Percentiles rank a stretch among this genome's conserved stretches.
phyloP scores from a whole-genome alignment of 495 filamentous ascomycete species.

The Letharia lupina region DNA sequence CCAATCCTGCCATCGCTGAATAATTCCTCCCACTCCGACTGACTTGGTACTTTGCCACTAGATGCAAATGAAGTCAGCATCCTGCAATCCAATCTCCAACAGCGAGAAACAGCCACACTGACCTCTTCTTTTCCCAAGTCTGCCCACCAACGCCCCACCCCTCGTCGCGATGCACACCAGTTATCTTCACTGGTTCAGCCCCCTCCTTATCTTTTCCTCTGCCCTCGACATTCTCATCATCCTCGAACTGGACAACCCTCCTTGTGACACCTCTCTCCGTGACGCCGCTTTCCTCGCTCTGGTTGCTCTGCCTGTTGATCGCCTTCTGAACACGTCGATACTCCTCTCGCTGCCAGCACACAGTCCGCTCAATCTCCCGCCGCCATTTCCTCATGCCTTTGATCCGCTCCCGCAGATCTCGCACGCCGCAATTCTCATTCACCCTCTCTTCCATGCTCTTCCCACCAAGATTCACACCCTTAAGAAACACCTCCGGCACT shows the following conservation, averaged over 20 bases:
- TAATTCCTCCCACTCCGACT: constrained; percentile 15
- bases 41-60: constrained; percentile 11
- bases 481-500: neutral
- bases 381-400: constrained; percentile 1
- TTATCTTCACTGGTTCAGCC: neutral
- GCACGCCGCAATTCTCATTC: neutral
- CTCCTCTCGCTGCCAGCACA: neutral
- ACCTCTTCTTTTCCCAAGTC: neutral
- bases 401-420: constrained; percentile 4
- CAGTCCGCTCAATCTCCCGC: constrained; percentile 1
- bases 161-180: neutral
- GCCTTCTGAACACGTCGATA: neutral
- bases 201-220: neutral
- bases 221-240: neutral
- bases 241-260: neutral
- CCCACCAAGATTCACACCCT: neutral
- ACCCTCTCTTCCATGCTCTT: constrained; percentile 4
- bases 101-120: neutral
- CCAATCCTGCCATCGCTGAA: constrained; percentile 7
- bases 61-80: neutral
- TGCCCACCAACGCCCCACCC: neutral
- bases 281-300: neutral
- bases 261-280: neutral
- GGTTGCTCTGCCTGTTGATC: neutral
- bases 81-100: neutral